Evolutionary conservation across 2,329 filamentous ascomycete species (phyloP).

Genomic region (Curvularia hawaiiensis): DNA sequence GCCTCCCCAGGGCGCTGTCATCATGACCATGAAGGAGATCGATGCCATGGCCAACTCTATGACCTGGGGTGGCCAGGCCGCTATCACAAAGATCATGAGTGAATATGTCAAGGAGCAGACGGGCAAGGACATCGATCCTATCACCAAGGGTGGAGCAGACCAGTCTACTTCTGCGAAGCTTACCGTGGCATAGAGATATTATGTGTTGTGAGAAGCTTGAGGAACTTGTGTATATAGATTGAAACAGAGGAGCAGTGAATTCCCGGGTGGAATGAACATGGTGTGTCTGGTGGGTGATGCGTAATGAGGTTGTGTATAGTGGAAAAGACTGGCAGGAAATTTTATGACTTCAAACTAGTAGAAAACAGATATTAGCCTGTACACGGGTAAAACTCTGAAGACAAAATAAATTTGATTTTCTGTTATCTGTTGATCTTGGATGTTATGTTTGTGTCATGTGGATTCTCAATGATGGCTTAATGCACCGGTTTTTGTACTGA

Average conservation of each 20-base stretch:
- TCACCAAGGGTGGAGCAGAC: neutral
- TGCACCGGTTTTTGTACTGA: neutral
- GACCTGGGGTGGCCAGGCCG: conserved; percentile 37
- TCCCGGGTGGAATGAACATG: neutral
- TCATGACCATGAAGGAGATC: conserved; percentile 44
- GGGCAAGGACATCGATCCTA: conserved; percentile 17
- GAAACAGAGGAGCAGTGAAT: neutral
- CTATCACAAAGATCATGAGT: conserved; percentile 44
- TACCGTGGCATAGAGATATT: neutral
- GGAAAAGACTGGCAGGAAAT: neutral
- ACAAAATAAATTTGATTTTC: neutral
- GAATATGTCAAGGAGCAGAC: conserved; percentile 39
- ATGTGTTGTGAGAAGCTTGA: neutral
- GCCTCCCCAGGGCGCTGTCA: conserved; percentile 33
- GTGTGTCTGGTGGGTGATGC: neutral
- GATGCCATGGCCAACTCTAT: conserved; percentile 38
- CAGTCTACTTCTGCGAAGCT: conserved; percentile 5
- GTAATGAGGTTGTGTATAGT: neutral
- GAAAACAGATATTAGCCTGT: neutral
- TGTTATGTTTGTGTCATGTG: neutral
- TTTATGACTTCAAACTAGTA: neutral
- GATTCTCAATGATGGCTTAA: neutral
- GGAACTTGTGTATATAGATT: neutral
- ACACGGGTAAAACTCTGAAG: neutral
- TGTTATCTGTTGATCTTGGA: neutral